Conservation (phyloP, 257 asterid species). For the Solanum ossicruentum region DNA sequence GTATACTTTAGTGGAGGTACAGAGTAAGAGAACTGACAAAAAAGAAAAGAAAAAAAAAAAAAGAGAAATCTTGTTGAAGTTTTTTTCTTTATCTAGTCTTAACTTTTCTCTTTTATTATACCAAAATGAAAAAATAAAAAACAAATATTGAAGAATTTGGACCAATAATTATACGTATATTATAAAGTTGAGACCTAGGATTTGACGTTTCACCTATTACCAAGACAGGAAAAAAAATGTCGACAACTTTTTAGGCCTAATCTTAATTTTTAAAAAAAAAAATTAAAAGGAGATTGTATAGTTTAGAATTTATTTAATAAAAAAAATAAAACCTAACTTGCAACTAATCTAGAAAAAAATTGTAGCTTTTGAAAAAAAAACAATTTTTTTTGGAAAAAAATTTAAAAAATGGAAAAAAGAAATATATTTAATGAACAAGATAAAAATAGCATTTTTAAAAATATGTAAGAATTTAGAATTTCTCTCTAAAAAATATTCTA, state of each 20-base stretch:
- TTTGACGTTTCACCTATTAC: background rate
- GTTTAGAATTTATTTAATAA: no score
- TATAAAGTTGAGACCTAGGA: background rate
- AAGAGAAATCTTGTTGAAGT: background rate
- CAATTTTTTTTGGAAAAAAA: no score
- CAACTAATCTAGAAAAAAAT: no score
- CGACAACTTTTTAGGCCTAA: background rate
- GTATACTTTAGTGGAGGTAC: background rate
- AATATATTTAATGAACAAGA: no score
- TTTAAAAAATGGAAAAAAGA: no score
- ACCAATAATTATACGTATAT: background rate
- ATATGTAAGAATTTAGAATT: background rate
- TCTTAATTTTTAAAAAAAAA: no score
- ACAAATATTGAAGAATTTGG: background rate
- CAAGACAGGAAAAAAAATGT: background rate
- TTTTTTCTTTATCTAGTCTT: background rate
- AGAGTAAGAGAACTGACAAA: background rate
- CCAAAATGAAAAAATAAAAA: background rate
- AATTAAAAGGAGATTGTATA: no score
- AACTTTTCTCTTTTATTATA: background rate
- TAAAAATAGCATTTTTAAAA: no score
- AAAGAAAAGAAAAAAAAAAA: background rate
- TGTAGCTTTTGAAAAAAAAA: no score
- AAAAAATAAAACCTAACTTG: no score
- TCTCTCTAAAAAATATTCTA: no score